Conservation (phyloP, 164 flowering plant genomes). For the Cinnamomum micranthum region DNA sequence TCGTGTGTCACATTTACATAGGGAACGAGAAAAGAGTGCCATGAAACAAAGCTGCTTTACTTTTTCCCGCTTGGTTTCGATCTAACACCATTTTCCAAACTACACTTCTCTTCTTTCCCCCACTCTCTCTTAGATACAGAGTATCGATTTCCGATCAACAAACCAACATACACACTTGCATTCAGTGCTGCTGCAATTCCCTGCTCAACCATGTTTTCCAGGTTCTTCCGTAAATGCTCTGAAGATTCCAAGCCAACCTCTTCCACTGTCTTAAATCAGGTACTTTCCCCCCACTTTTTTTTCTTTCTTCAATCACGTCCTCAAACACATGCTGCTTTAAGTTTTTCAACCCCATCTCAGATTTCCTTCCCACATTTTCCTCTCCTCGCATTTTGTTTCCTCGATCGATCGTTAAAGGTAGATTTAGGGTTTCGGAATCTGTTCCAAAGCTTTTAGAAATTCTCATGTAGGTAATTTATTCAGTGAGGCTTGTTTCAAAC, state of each 20-base stretch:
- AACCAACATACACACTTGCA: too few relatives aligned
- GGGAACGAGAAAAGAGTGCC: too few relatives aligned
- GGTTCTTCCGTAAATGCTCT: constrained; percentile 6
- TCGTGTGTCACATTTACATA: too few relatives aligned
- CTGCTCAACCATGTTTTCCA: constrained; percentile 10
- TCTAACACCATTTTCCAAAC: not conserved
- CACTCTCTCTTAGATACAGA: too few relatives aligned
- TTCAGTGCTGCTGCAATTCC: too few relatives aligned
- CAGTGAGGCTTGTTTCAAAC: too few relatives aligned
- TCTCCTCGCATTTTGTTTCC: not conserved
- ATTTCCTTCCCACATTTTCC: not conserved
- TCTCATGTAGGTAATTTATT: too few relatives aligned
- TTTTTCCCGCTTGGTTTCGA: not conserved
- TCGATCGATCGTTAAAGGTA: too few relatives aligned
- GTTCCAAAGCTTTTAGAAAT: too few relatives aligned
- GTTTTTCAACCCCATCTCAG: not conserved
- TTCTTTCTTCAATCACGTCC: not conserved
- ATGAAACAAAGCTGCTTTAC: not conserved
- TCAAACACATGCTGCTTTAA: too few relatives aligned
- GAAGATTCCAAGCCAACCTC: constrained; percentile 1
- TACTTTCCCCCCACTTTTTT: not conserved
- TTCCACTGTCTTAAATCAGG: not conserved
- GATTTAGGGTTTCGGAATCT: too few relatives aligned
- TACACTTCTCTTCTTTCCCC: not conserved
- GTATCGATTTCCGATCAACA: too few relatives aligned